A percentile compares a stretch with the other conserved stretches of the same genome.
These are phyloP conservation scores for Penicillium alfredii DNA, from an alignment of 495 filamentous ascomycete species.

Conservation along the genomic window DNA sequence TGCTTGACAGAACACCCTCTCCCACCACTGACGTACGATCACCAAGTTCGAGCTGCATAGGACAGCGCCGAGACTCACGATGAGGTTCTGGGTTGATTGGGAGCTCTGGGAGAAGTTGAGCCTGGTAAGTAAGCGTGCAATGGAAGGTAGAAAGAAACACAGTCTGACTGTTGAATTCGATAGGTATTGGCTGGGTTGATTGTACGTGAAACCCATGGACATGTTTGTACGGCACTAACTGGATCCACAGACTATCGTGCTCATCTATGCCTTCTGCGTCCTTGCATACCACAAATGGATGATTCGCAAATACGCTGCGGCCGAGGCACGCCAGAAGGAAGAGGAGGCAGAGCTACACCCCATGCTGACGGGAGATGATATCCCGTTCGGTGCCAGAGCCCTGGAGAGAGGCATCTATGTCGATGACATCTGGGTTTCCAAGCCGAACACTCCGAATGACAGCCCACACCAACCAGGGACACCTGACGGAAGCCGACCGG, in stretches of 20 bases:
- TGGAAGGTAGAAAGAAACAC: background rate
- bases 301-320: slow-evolving; percentile 56
- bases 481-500: slow-evolving; percentile 9
- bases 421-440: slow-evolving; percentile 84
- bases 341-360: slow-evolving; percentile 26
- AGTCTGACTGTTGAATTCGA: slow-evolving; percentile 10
- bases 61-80: no score
- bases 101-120: slow-evolving; percentile 85
- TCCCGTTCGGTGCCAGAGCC: slow-evolving; percentile 86
- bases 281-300: slow-evolving; percentile 55
- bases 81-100: slow-evolving; percentile 72
- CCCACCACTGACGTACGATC: no score
- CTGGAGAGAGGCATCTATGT: slow-evolving; percentile 80
- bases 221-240: slow-evolving; percentile 26
- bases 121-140: no score
- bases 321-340: slow-evolving; percentile 59
- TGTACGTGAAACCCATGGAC: slow-evolving; percentile 25
- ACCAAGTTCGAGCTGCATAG: no score
- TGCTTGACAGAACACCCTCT: no score
- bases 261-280: slow-evolving; percentile 40
- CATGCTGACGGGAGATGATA: slow-evolving; percentile 47
- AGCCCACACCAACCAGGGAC: slow-evolving; percentile 23
- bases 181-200: slow-evolving; percentile 43
- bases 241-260: slow-evolving; percentile 35
- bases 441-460: slow-evolving; percentile 43